Evolutionary conservation across 1,284 basidiomycete genomes (phyloP), one percentile per base, ranked within the genome.

Genomic region (Cutaneotrichosporon sp.): DNA sequence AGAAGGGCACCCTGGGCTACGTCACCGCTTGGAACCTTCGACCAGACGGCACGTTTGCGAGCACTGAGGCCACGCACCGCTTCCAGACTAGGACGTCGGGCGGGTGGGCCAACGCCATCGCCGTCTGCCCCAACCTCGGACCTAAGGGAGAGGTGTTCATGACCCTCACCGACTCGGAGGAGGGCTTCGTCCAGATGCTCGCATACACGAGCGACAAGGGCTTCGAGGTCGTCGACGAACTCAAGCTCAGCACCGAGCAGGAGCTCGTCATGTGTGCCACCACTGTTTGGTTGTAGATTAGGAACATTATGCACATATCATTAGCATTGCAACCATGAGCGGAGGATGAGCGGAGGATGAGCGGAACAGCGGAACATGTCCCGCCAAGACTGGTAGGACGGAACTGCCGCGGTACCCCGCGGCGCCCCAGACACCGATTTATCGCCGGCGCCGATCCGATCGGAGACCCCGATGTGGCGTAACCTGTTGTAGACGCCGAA

Each of bases 101-200:
- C n/a, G 81, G 81, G 2, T 81, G 80, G 80, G 81, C 81, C 1
- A 81, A 81, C 62, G 80, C 80, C 0, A 78, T 81, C 34, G 75
- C 78, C 57, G 74, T 77, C 0, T 76, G 76, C 34, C 76, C 79
- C 21, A 66, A 64, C 10, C 34, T 64, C 1, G 66, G 73, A 14
- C 53, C 61, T 4, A 40, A 61, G 0, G 70, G 68, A 0, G 65
- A 70, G 59, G 71, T 74, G 9, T 81, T 70, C 52, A 68, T 79
- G 38, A 76, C 72, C 5, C 66, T 81, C 18, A 81, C 80, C 18
- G 77, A 79, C 58, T 77, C 74, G 56, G 78, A 80, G 65, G 69
- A 74, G 51, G 80, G 79, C 16, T 71, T 73, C 21, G 69, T 81
- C 16, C 67, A 75, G 57, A 69, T 81, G 49, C 65, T 80, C n/a